These are phyloP conservation scores for Colletotrichum sp. DNA, from an alignment of 2,329 filamentous ascomycete genomes.

Conservation along the genomic window DNA sequence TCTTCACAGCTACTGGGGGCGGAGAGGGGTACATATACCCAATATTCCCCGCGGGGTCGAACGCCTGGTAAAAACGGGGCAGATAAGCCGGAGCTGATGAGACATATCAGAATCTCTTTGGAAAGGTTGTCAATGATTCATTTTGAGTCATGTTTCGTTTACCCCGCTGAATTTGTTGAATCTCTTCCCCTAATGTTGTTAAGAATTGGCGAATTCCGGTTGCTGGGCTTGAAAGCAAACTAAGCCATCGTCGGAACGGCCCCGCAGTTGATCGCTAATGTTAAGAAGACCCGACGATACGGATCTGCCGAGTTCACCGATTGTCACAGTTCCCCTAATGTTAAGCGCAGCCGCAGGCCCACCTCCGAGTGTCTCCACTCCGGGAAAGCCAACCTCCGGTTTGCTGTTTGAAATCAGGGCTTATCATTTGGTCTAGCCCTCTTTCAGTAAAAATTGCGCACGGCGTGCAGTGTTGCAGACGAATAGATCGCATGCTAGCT, in stretches of 20 bases:
- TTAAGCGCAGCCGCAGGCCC: background rate
- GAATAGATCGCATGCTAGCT: background rate
- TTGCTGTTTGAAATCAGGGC: background rate
- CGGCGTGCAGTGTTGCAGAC: background rate
- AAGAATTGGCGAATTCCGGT: slow-evolving; percentile 7
- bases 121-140: background rate
- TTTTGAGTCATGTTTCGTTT: background rate
- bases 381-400: background rate
- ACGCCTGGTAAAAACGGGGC: background rate
- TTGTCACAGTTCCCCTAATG: background rate
- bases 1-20: background rate
- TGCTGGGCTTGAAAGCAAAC: background rate
- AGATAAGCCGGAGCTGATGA: background rate
- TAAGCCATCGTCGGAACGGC: background rate
- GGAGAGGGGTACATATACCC: background rate
- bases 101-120: background rate
- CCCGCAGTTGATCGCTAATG: slow-evolving; percentile 11
- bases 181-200: slow-evolving; percentile 4
- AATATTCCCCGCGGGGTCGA: background rate
- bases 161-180: background rate
- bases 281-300: slow-evolving; percentile 10
- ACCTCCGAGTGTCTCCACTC: background rate
- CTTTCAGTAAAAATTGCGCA: background rate
- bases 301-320: background rate
- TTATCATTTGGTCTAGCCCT: background rate